These are phyloP conservation scores for Tuber brumale DNA, from an alignment of 495 filamentous ascomycete species.

Conservation along the genomic window DNA sequence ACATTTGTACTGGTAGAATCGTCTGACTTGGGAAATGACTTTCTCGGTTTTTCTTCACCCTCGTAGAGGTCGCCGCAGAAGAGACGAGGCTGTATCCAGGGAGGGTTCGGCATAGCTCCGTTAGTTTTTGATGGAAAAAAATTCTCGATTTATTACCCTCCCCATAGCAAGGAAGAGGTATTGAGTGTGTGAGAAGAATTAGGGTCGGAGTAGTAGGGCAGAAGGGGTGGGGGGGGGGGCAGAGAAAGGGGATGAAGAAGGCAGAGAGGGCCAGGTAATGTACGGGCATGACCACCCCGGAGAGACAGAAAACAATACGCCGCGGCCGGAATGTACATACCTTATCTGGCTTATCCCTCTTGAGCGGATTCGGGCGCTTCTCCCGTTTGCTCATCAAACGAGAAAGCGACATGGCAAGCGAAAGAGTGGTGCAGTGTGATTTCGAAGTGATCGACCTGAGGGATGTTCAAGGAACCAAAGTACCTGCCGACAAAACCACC, in stretches of 20 bases:
- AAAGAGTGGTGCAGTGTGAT: background rate
- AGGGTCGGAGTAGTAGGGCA: background rate
- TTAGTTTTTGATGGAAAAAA: conserved; percentile 13
- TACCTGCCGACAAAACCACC: background rate
- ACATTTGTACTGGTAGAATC: conserved; percentile 28
- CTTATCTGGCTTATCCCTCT: conserved; percentile 32
- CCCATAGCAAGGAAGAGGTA: background rate
- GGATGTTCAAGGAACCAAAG: background rate
- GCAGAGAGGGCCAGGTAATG: conserved; percentile 7
- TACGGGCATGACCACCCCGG: conserved; percentile 6
- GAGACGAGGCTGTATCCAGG: conserved; percentile 25
- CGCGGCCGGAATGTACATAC: conserved; percentile 20
- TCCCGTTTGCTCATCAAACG: conserved; percentile 31
- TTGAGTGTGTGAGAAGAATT: background rate
- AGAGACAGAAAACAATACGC: conserved; percentile 7
- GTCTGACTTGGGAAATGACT: conserved; percentile 19
- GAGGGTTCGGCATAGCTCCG: conserved; percentile 13
- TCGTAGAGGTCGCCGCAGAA: conserved; percentile 34
- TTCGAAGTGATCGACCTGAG: background rate
- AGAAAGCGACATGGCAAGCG: conserved; percentile 23
- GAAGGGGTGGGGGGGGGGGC: background rate
- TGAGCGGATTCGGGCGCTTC: conserved; percentile 16
- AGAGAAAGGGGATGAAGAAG: background rate
- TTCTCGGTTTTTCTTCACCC: conserved; percentile 22
- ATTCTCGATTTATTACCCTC: background rate